phyloP scores from a whole-genome alignment of 116 monocot genomes.

The Trichopus zeylanicus region DNA sequence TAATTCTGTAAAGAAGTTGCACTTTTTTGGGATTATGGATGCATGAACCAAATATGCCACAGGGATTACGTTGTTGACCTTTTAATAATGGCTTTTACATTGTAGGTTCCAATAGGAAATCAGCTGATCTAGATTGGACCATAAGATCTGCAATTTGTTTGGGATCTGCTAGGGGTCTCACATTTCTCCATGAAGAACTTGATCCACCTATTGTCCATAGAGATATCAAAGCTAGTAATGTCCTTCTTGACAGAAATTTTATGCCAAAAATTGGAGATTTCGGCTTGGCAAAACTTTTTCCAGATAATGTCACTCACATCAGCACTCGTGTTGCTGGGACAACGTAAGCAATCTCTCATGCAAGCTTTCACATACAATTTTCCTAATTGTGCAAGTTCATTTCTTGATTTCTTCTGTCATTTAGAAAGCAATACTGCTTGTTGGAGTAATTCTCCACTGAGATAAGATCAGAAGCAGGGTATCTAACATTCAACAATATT shows the following conservation, averaged over 20 bases:
- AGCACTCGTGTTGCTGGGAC: conserved; percentile 67
- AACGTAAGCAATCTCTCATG: conserved; percentile 20
- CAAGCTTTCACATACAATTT: neutral
- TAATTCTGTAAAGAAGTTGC: too few species aligned
- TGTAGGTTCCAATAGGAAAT: conserved; percentile 38
- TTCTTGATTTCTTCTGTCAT: too few species aligned
- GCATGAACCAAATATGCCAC: neutral
- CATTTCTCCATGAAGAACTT: conserved; percentile 67
- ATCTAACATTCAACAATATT: too few species aligned
- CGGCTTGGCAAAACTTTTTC: conserved; percentile 67
- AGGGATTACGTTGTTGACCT: neutral
- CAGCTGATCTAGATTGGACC: conserved; percentile 38
- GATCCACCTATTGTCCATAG: conserved; percentile 69
- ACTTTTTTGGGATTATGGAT: neutral
- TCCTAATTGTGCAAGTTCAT: too few species aligned
- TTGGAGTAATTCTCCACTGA: too few species aligned
- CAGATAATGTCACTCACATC: conserved; percentile 62
- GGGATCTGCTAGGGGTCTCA: conserved; percentile 66
- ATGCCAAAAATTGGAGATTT: conserved; percentile 74
- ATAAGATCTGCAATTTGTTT: conserved; percentile 57
- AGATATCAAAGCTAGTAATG: conserved; percentile 81
- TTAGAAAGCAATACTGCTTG: too few species aligned
- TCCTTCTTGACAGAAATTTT: conserved; percentile 48
- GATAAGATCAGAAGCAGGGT: too few species aligned
- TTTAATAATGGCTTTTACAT: neutral